Evolutionary conservation across 2,329 filamentous ascomycete species (phyloP).

Genomic region (Pseudogymnoascus sp.): DNA sequence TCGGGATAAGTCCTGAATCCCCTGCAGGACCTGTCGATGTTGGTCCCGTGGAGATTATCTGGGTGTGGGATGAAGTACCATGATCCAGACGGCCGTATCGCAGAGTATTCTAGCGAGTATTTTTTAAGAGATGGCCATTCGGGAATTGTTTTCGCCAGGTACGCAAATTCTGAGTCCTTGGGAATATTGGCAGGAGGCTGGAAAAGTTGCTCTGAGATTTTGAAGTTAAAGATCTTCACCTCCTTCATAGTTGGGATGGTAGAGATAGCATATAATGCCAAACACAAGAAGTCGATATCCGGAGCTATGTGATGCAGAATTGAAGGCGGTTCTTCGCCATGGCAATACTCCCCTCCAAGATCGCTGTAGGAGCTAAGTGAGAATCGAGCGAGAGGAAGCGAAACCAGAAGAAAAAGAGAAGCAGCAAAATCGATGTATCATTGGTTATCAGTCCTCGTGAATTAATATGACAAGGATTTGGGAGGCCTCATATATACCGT

Average conservation of each 20-base stretch:
- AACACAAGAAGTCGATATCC: not conserved
- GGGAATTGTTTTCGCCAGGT: not conserved
- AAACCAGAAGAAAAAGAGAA: not conserved
- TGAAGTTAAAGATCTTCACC: not conserved
- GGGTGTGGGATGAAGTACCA: not conserved
- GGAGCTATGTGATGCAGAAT: not conserved
- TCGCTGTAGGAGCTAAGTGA: not conserved
- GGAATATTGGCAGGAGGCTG: not conserved
- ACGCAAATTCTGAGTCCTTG: not conserved
- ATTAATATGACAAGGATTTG: no score
- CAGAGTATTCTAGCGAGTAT: not conserved
- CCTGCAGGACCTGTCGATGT: no score
- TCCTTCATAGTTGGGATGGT: not conserved
- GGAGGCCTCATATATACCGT: no score
- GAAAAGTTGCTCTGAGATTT: not conserved
- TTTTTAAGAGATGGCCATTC: not conserved
- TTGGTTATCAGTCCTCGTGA: not conserved
- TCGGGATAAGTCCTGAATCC: not conserved
- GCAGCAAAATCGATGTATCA: not conserved
- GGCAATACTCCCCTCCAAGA: not conserved
- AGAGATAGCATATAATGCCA: not conserved
- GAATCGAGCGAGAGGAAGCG: not conserved
- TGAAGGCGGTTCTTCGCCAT: slow-evolving; percentile 3
- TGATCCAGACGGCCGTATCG: not conserved
- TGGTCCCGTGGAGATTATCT: not conserved